These are phyloP conservation scores for Psilocybe mexicana DNA, from an alignment of 1,284 basidiomycete species.

Conservation along the genomic window DNA sequence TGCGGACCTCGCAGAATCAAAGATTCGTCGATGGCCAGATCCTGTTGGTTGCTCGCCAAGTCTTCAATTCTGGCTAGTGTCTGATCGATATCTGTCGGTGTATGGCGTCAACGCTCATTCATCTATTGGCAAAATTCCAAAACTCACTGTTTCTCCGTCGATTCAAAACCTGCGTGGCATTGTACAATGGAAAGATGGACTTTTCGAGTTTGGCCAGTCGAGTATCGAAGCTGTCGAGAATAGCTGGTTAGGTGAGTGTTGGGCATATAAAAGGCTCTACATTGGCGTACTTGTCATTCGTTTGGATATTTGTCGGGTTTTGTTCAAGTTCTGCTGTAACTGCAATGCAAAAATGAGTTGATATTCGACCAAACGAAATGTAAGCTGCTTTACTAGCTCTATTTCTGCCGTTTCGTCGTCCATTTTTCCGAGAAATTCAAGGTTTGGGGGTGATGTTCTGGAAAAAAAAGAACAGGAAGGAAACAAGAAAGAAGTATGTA, in stretches of 20 bases:
- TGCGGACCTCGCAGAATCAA: slow-evolving; percentile 77
- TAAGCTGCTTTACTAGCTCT: slow-evolving; percentile 53
- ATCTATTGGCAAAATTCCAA: neutral
- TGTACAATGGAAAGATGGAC: slow-evolving; percentile 75
- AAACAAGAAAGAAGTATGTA: too few species aligned
- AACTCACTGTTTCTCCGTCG: slow-evolving; percentile 64
- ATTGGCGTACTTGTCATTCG: slow-evolving; percentile 72
- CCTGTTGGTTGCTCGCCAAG: slow-evolving; percentile 71
- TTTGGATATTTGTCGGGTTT: slow-evolving; percentile 78
- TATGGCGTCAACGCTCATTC: neutral
- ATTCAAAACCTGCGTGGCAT: slow-evolving; percentile 73
- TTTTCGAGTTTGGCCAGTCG: slow-evolving; percentile 79
- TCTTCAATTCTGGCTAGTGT: slow-evolving; percentile 77
- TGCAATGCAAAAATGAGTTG: slow-evolving; percentile 26
- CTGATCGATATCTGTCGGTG: slow-evolving; percentile 67
- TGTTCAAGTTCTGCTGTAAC: slow-evolving; percentile 84
- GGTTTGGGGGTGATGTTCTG: too few species aligned
- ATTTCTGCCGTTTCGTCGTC: slow-evolving; percentile 79
- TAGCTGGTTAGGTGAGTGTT: slow-evolving; percentile 49
- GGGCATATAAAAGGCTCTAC: slow-evolving; percentile 5
- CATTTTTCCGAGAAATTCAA: slow-evolving; percentile 38
- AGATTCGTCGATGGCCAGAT: slow-evolving; percentile 75
- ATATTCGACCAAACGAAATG: neutral
- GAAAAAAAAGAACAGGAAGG: too few species aligned
- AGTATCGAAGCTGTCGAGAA: slow-evolving; percentile 77